phyloP scores from a whole-genome alignment of 2,329 filamentous ascomycete genomes.

The Calonectria pteridis region DNA sequence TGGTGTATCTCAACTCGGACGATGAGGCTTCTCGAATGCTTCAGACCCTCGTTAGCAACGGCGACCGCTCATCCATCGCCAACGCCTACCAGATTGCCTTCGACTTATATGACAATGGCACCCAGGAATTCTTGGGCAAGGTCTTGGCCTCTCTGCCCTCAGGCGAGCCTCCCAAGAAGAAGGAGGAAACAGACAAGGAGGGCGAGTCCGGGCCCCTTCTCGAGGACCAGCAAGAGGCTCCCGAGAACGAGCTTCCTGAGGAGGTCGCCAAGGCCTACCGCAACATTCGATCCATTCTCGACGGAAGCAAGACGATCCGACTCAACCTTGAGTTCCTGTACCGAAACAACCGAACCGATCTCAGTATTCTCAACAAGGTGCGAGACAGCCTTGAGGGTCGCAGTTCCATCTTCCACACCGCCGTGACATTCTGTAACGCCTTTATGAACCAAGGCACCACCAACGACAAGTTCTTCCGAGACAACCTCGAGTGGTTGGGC shows the following conservation, averaged over 20 bases:
- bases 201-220: conserved; percentile 64
- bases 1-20: conserved; percentile 94
- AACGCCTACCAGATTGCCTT: conserved; percentile 98
- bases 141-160: conserved; percentile 84
- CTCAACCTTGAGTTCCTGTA: conserved; percentile 97
- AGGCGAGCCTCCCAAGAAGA: conserved; percentile 57
- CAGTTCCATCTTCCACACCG: conserved; percentile 98
- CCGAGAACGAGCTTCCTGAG: conserved; percentile 67
- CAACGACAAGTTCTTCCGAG: conserved; percentile 97
- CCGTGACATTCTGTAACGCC: conserved; percentile 96
- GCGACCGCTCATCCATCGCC: conserved; percentile 81
- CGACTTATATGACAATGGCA: conserved; percentile 98
- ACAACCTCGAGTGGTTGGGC: conserved; percentile 97
- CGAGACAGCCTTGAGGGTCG: conserved; percentile 94
- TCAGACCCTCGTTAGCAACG: conserved; percentile 82
- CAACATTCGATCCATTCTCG: conserved; percentile 77
- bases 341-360: conserved; percentile 93
- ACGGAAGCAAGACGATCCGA: conserved; percentile 93
- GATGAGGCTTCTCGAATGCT: conserved; percentile 91
- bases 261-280: conserved; percentile 69
- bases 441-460: conserved; percentile 99
- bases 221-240: conserved; percentile 62
- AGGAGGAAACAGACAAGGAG: conserved; percentile 59
- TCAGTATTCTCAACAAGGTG: conserved; percentile 94
- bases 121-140: conserved; percentile 94